phyloP scores from a whole-genome alignment of 2,329 filamentous ascomycete species.

The Aspergillus viridinutans region DNA sequence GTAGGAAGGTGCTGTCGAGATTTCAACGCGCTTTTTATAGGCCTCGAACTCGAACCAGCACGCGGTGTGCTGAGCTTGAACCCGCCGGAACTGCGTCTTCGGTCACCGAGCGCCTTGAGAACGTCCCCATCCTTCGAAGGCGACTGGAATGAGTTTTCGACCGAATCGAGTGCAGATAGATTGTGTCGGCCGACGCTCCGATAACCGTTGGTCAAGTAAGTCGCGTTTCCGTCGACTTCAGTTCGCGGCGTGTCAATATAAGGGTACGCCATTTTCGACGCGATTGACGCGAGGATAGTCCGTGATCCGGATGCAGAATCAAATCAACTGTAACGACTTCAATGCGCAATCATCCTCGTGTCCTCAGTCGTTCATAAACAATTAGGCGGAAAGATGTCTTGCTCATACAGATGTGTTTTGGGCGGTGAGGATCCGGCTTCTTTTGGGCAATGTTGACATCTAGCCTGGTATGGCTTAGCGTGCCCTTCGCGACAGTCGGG shows the following conservation, averaged over 20 bases:
- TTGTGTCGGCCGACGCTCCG: conserved; percentile 48
- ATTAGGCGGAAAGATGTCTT: conserved; percentile 8
- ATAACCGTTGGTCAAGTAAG: conserved; percentile 65
- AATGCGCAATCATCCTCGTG: conserved; percentile 26
- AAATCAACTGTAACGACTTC: conserved; percentile 9
- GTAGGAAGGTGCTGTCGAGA: conserved; percentile 68
- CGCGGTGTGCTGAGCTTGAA: conserved; percentile 69
- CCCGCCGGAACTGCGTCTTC: conserved; percentile 47
- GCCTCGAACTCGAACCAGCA: conserved; percentile 53
- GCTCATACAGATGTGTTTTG: conserved; percentile 29
- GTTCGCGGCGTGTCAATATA: conserved; percentile 84
- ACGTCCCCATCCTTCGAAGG: conserved; percentile 74
- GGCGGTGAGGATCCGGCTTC: conserved; percentile 21
- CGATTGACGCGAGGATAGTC: conserved; percentile 13
- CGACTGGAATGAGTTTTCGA: conserved; percentile 81
- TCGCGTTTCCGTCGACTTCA: conserved; percentile 72
- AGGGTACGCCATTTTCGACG: conserved; percentile 57
- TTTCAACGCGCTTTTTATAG: conserved; percentile 52
- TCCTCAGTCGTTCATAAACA: conserved; percentile 1
- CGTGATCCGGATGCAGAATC: conserved; percentile 1
- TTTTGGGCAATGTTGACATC: conserved; percentile 37
- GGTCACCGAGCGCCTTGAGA: conserved; percentile 67
- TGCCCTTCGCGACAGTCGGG: conserved; percentile 13
- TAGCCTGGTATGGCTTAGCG: conserved; percentile 33
- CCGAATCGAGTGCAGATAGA: conserved; percentile 64